Evolutionary conservation across 495 filamentous ascomycete genomes (phyloP).

Genomic region (Penicillium pulvis): DNA sequence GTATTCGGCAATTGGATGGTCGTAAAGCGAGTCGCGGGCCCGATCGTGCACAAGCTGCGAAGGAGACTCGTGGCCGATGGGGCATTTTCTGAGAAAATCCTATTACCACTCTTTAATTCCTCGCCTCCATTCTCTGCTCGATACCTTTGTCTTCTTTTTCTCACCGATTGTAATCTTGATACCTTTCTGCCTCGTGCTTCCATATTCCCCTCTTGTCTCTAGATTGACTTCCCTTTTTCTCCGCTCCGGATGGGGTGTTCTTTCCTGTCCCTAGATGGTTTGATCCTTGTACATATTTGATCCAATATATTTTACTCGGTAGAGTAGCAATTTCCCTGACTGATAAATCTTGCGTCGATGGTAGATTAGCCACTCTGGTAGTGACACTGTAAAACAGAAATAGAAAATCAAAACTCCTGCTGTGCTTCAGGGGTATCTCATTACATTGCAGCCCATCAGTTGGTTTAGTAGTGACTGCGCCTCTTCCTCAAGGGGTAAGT

Average conservation of each 20-base stretch:
- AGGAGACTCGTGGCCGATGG: slow-evolving; percentile 43
- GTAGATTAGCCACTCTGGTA: no score
- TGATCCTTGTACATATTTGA: slow-evolving; percentile 17
- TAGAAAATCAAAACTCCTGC: no score
- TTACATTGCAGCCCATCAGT: no score
- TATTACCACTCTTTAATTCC: slow-evolving; percentile 13
- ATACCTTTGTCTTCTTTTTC: slow-evolving; percentile 20
- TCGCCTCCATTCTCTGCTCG: slow-evolving; percentile 11
- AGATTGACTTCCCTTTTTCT: slow-evolving; percentile 4
- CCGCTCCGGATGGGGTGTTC: slow-evolving; percentile 7
- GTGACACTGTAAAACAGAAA: no score
- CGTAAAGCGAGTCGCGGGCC: slow-evolving; percentile 33
- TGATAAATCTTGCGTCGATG: no score
- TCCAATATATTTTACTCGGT: neutral
- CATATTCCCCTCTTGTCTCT: slow-evolving; percentile 13
- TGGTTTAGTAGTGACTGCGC: no score
- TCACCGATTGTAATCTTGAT: slow-evolving; percentile 3
- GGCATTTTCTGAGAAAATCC: slow-evolving; percentile 39
- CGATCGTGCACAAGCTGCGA: slow-evolving; percentile 32
- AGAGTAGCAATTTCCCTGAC: neutral
- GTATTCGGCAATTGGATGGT: slow-evolving; percentile 74
- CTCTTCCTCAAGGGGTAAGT: no score
- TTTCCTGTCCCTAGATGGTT: slow-evolving; percentile 12
- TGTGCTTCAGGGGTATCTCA: no score
- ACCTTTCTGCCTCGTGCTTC: slow-evolving; percentile 9